Evolutionary conservation across 805 yeast species (phyloP), one percentile per base, ranked within the genome.

Genomic region (Nakazawaea laoshanensis): DNA sequence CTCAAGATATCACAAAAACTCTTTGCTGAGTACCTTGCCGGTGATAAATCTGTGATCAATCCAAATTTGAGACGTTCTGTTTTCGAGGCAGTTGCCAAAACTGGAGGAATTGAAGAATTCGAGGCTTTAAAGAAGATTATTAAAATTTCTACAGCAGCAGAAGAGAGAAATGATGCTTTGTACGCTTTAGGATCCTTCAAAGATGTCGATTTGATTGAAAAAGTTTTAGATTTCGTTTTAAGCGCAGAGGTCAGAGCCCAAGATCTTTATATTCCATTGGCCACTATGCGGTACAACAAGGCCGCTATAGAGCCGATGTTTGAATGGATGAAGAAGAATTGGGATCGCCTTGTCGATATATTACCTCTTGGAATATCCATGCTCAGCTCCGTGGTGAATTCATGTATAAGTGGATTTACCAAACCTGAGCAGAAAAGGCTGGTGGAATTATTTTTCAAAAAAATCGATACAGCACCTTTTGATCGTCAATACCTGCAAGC

Each of bases 361-460:
- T 69, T 86, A 52, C 95, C 96, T 33, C 85, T 94, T n/a, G 81
- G 86, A 7, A 67, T 80, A 42, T 67, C 86, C 15, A 74, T 87
- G 85, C 65, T 89, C 46, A 81, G 89, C n/a, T 65, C 78, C 15
- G 77, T 89, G 37, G 81, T 88, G 25, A 63, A 67, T 21, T 42
- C 79, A 21, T 61, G 78, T 31, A 69, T 84, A 5, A 57, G 30
- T 3, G 24, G 30, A 6, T 34, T 34, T 17, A 12, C 37, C 7
- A 34, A 13, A n/a, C 27, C 16, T 6, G 37, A 34, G 15, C 74
- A 74, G 41, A 65, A 65, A 42, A 59, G 61, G 13, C 67, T 65
- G 38, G 67, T 77, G 35, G 58, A 61, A 38, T 46, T 50, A 19
- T 69, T 76, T 62, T 74, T 74, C 47, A 52, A 47, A 10, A 50